Conservation (phyloP, 2,329 filamentous ascomycete species). For the Arthrinium phaeospermum region DNA sequence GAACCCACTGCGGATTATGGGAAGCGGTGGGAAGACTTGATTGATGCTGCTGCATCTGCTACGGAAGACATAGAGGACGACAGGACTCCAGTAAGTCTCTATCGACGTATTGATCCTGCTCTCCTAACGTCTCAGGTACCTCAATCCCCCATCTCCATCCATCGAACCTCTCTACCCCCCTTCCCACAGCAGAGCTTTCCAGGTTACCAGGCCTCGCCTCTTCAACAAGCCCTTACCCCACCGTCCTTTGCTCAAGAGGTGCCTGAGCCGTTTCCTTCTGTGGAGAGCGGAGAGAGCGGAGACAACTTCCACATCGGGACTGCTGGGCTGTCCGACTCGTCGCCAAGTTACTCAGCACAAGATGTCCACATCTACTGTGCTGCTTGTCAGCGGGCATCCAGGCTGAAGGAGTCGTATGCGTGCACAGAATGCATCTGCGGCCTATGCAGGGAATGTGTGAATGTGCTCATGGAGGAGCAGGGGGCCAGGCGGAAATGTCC, state of each 20-base stretch:
- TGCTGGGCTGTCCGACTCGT: constrained; percentile 71
- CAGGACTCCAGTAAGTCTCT: constrained; percentile 77
- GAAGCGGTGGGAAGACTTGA: constrained; percentile 95
- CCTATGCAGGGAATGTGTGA: constrained; percentile 86
- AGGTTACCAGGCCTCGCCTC: constrained; percentile 85
- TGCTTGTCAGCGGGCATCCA: constrained; percentile 78
- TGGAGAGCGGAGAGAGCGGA: constrained; percentile 77
- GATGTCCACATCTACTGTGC: constrained; percentile 91
- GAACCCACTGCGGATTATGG: constrained; percentile 83
- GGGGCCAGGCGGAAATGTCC: constrained; percentile 79
- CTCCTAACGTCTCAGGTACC: constrained; percentile 61
- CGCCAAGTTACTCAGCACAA: constrained; percentile 74
- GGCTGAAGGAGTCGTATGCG: constrained; percentile 84
- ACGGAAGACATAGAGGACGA: constrained; percentile 92
- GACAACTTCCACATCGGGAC: constrained; percentile 75
- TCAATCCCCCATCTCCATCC: constrained; percentile 68
- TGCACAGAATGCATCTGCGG: constrained; percentile 97
- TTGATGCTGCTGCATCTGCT: constrained; percentile 89
- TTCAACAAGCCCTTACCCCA: constrained; percentile 89
- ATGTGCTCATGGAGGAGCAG: constrained; percentile 77
- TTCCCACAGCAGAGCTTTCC: constrained; percentile 66
- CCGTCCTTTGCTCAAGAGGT: constrained; percentile 72
- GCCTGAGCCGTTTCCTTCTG: constrained; percentile 84
- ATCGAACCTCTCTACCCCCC: constrained; percentile 66
- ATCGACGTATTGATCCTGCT: constrained; percentile 45